Base-by-base conservation (phyloP, 768 basidiomycete genomes). In the Rhizopogon rudus region DNA sequence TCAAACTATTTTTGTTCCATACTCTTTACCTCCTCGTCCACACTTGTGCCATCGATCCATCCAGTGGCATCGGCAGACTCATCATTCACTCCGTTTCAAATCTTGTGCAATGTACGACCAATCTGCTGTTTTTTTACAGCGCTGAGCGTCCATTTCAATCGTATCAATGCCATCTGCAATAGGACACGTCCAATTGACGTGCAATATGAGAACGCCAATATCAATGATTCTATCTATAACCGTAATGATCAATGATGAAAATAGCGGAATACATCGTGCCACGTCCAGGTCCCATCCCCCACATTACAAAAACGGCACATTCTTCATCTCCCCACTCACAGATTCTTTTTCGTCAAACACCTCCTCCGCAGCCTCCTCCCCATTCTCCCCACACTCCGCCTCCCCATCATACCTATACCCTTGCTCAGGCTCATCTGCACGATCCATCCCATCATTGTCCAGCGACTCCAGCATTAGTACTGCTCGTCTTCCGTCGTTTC, bases 381-480 rank as follows among this genome's bases (percentile, higher is more conserved):
- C 82, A 43, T 81, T 78, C 53, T 79, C 77, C 6, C 66, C 71
- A 8, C 70, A 68, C 14, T 67, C 71, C 17, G 57, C 63, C 29
- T 67, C 70, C 6, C 69, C 68, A 1, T 64, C 65, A n/a, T 70
- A 69, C 4, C 70, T 67, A 9, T 69, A 71, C 1, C 61, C 68
- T 3, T 64, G 65, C 1, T 59, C 66, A 13, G 63, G 63, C 28
- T 56, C 65, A 16, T 63, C 64, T 13, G 67, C 69, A 33, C 68
- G 80, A 42, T 81, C 80, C 58, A 81, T 68, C 14, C 73, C 81
- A 58, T 83, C 75, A 58, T 86, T 81, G 56, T 87, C 82, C 57
- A 93, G 69, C 20, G 89, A 87, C 31, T 92, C 92, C 12, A 91
- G 92, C 88, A 95, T 93, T 81, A 59, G 91, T 91, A 63, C 80